Base-by-base conservation (phyloP, 768 basidiomycete genomes). In the Boletales sp. region DNA sequence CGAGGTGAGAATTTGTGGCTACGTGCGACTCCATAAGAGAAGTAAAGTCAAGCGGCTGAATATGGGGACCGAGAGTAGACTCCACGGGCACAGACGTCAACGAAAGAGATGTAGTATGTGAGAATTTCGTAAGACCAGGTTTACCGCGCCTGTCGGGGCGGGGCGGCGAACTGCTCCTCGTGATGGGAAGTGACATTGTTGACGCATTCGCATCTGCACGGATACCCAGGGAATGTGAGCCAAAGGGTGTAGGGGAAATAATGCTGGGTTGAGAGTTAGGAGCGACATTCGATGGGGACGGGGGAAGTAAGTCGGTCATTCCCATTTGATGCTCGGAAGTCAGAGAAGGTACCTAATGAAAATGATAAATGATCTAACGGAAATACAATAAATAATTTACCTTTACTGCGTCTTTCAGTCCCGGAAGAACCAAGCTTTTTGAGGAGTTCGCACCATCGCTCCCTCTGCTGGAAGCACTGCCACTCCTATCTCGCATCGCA, bases 351-450 rank as follows among this genome's bases (percentile, higher is more conserved):
- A 84, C 78, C 85, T 87, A 50, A 5, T 8, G 14, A 41, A 32
- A 43, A 55, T 9, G 44, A 50, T 21, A 31, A 50, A 36, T 38
- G 43, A 35, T 40, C 32, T 32, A 27, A 32, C 34, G 17, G 7
- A 30, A 34, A 24, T 37, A 2, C 6, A n/a, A 21, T 31, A 42
- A 37, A 27, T 18, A n/a, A n/a, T 30, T 41, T 63, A 84, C 86
- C 80, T 87, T 88, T 24, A 88, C 66, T 15, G 86, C 83, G 59
- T 90, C 86, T 60, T 83, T 87, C 30, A 88, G 68, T 4, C 81
- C 84, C 2, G 84, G 83, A 0, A 82, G 67, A 21, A 72, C 70
- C 34, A 73, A 55, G 47, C 60, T 60, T 48, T 59, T 59, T 39
- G 59, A 42, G 15, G 63, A 62, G 47, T 48, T 59, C 46, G 59